These are phyloP conservation scores for Chlamydomonas eustigma DNA, from an alignment of 139 green algal genomes.

Conservation along the genomic window DNA sequence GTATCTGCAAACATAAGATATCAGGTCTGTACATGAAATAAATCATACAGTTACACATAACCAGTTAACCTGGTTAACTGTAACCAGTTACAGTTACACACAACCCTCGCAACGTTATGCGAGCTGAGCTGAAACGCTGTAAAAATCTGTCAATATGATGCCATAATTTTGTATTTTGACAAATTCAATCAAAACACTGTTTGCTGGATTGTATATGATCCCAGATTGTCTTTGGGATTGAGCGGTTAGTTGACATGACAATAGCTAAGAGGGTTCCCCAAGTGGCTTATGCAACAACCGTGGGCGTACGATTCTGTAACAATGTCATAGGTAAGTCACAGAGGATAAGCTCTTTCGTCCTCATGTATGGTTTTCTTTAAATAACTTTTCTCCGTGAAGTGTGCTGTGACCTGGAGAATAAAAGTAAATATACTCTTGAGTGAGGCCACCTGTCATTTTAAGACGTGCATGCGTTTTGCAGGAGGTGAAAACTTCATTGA, in stretches of 20 bases:
- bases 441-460: no score
- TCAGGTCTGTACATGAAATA: slow-evolving; percentile 46
- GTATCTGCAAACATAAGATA: slow-evolving; percentile 92
- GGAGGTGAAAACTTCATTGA: slow-evolving; percentile 91
- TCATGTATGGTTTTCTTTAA: neutral
- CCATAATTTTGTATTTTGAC: neutral
- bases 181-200: neutral
- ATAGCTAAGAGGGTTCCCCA: slow-evolving; percentile 59
- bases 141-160: no score
- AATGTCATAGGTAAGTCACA: slow-evolving; percentile 80
- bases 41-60: neutral
- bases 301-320: slow-evolving; percentile 90
- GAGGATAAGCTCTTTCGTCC: neutral
- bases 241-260: slow-evolving; percentile 80
- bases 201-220: neutral
- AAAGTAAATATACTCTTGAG: no score
- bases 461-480: neutral
- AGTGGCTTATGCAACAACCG: slow-evolving; percentile 72
- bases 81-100: no score
- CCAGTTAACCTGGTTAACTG: no score
- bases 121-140: no score
- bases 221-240: slow-evolving; percentile 84
- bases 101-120: no score
- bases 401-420: no score
- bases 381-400: no score